A percentile compares a stretch with the other conserved stretches of the same genome.
These are phyloP conservation scores for Wickerhamiella azymoides DNA, from an alignment of 805 yeast genomes.

Conservation along the genomic window DNA sequence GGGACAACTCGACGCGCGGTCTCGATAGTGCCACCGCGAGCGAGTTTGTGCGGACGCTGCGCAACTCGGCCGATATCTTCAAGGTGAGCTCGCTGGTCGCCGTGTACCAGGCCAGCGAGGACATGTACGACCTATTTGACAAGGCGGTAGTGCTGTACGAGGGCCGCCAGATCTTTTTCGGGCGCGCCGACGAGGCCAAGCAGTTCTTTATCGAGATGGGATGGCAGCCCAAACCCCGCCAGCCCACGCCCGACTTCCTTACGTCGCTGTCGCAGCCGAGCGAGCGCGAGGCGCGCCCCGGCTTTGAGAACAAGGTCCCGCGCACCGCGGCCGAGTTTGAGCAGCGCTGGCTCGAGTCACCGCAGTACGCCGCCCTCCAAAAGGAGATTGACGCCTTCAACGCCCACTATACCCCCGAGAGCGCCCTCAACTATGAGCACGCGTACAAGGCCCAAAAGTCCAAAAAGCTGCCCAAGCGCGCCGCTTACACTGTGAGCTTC, in stretches of 20 bases:
- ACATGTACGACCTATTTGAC: conserved; percentile 50
- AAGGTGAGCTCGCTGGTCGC: conserved; percentile 50
- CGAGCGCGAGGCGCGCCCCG: conserved; percentile 39
- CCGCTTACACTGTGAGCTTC: conserved; percentile 34
- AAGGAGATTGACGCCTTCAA: conserved; percentile 35
- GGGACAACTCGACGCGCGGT: conserved; percentile 81
- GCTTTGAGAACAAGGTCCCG: conserved; percentile 42
- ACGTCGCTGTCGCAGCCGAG: conserved; percentile 57
- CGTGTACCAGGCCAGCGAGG: conserved; percentile 55
- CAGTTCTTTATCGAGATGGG: conserved; percentile 53
- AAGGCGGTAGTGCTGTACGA: conserved; percentile 46
- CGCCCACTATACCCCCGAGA: conserved; percentile 18
- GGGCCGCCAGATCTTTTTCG: conserved; percentile 52
- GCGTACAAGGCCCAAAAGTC: conserved; percentile 30
- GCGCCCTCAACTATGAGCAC: conserved; percentile 27
- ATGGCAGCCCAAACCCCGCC: conserved; percentile 46
- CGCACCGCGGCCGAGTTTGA: conserved; percentile 49
- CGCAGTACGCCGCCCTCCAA: conserved; percentile 30
- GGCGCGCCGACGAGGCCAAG: conserved; percentile 42
- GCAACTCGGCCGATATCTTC: conserved; percentile 42
- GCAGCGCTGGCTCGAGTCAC: conserved; percentile 41
- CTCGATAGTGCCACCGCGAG: conserved; percentile 74
- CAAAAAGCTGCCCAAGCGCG: conserved; percentile 27
- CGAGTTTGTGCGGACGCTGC: conserved; percentile 54
- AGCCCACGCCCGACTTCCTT: conserved; percentile 57